Percentiles rank a stretch among this genome's conserved stretches.
These are phyloP conservation scores for Neospermospora avenae DNA, from an alignment of 2,329 filamentous ascomycete genomes.

Conservation along the genomic window DNA sequence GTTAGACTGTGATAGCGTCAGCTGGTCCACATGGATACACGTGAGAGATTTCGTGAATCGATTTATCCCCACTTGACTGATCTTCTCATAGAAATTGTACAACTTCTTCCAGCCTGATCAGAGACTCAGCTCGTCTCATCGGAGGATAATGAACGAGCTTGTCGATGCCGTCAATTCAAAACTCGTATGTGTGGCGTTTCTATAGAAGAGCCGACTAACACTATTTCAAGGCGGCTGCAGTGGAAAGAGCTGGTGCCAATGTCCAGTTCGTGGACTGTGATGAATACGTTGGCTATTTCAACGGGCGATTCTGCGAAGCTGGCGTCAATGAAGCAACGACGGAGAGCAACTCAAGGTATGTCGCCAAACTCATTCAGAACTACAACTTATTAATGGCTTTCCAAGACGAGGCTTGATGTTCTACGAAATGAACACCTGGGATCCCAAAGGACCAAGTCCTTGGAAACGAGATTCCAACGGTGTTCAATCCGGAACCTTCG, in stretches of 20 bases:
- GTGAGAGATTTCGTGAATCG: neutral
- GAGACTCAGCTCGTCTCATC: neutral
- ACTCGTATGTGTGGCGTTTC: neutral
- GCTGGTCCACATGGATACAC: neutral
- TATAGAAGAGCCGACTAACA: neutral
- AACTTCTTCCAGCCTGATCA: neutral
- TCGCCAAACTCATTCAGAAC: neutral
- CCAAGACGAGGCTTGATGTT: neutral
- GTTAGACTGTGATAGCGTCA: neutral
- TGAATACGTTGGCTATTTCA: neutral
- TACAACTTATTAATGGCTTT: neutral
- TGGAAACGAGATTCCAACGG: conserved; percentile 2
- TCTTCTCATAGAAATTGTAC: neutral
- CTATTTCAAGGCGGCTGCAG: neutral
- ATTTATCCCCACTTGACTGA: neutral
- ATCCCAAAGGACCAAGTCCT: neutral
- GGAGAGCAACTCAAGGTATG: neutral
- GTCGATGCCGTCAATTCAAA: conserved; percentile 3
- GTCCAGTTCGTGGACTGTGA: neutral
- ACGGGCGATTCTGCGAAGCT: conserved; percentile 2
- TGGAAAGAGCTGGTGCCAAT: neutral
- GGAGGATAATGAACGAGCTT: neutral
- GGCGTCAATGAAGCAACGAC: neutral
- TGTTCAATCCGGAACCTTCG: neutral
- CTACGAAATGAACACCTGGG: neutral